Percentiles rank a stretch among this genome's conserved stretches.
phyloP scores from a whole-genome alignment of 163 green algal species.

The Chloromonas sp. region DNA sequence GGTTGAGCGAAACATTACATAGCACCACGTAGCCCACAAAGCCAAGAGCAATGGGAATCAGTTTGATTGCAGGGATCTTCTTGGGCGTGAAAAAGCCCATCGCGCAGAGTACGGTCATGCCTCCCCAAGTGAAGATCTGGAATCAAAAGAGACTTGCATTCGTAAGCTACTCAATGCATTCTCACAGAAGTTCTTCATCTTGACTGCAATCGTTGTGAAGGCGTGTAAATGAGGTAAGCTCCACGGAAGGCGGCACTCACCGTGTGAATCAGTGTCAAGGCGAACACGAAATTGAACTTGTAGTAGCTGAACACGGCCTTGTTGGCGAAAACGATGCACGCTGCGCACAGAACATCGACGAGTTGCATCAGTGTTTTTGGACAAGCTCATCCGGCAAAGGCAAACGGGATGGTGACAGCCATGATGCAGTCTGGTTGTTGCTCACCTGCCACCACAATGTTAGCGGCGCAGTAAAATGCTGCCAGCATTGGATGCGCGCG shows the following conservation, averaged over 20 bases:
- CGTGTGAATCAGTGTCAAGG: slow-evolving; percentile 60
- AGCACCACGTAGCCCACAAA: slow-evolving; percentile 70
- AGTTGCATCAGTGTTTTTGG: too few relatives aligned
- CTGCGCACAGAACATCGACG: slow-evolving; percentile 24
- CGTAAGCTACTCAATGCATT: neutral
- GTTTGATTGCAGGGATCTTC: slow-evolving; percentile 27
- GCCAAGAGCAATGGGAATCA: slow-evolving; percentile 44
- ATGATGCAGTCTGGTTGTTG: slow-evolving; percentile 14
- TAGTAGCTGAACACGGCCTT: slow-evolving; percentile 51
- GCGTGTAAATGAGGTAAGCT: neutral
- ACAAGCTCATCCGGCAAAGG: too few relatives aligned
- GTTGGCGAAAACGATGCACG: slow-evolving; percentile 55
- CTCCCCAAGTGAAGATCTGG: slow-evolving; percentile 35
- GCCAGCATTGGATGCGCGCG: neutral
- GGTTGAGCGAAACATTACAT: slow-evolving; percentile 62
- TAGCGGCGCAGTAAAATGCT: slow-evolving; percentile 8
- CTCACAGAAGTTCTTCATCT: neutral
- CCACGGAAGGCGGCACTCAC: slow-evolving; percentile 12
- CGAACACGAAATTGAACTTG: slow-evolving; percentile 50
- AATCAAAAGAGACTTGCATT: neutral
- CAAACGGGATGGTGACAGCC: too few relatives aligned
- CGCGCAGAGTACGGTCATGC: slow-evolving; percentile 41
- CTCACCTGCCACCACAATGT: slow-evolving; percentile 12
- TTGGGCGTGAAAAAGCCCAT: slow-evolving; percentile 49
- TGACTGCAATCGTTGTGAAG: neutral